phyloP scores from a whole-genome alignment of 495 filamentous ascomycete species.

The Glutinoglossum americanum region DNA sequence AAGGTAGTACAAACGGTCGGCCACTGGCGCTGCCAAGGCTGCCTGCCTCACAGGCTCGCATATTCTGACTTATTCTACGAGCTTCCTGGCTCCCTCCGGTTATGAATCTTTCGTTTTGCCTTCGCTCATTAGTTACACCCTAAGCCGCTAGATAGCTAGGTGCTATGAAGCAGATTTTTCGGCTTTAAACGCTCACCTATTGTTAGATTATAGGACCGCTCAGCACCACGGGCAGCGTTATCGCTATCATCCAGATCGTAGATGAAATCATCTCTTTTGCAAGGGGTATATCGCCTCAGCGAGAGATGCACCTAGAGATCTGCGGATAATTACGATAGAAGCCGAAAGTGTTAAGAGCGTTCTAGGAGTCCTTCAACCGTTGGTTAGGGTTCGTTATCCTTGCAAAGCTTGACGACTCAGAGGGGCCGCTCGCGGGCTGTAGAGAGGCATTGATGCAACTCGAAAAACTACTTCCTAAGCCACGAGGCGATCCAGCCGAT shows the following conservation, averaged over 20 bases:
- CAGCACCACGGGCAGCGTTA: background rate
- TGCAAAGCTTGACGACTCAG: background rate
- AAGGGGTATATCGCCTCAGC: background rate
- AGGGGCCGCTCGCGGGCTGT: background rate
- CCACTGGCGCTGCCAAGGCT: too few relatives aligned
- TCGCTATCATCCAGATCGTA: background rate
- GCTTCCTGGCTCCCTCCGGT: too few relatives aligned
- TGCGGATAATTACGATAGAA: background rate
- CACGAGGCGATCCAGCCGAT: background rate
- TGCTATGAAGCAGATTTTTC: too few relatives aligned
- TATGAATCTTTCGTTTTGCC: too few relatives aligned
- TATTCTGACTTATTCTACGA: too few relatives aligned
- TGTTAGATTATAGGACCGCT: background rate
- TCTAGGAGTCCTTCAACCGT: background rate
- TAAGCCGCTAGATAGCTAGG: too few relatives aligned
- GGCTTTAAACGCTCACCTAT: too few relatives aligned
- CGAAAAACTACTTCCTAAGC: background rate
- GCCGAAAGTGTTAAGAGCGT: background rate
- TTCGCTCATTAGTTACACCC: too few relatives aligned
- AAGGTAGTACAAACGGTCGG: too few relatives aligned
- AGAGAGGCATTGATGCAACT: background rate
- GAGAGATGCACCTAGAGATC: background rate
- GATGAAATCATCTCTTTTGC: background rate
- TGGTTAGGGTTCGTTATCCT: background rate
- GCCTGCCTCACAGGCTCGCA: too few relatives aligned